phyloP scores from a whole-genome alignment of 2,329 filamentous ascomycete species.

The Ceratocystis harringtonii region DNA sequence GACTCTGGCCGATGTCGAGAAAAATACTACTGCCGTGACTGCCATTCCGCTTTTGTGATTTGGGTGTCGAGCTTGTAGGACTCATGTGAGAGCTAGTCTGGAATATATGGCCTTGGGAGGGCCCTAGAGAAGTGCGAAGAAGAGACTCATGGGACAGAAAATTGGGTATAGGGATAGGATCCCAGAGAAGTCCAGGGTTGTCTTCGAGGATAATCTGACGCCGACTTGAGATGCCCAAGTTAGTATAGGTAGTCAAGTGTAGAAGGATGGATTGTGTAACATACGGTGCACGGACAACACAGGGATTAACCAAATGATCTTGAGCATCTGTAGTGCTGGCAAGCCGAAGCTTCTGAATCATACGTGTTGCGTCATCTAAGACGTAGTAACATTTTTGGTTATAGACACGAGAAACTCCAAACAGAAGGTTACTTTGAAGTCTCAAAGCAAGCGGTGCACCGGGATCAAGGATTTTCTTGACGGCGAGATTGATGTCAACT shows the following conservation, averaged over 20 bases:
- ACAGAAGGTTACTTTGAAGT: conserved; percentile 76
- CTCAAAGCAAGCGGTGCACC: conserved; percentile 79
- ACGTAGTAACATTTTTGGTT: conserved; percentile 78
- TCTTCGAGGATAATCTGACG: conserved; percentile 65
- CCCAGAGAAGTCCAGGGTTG: conserved; percentile 65
- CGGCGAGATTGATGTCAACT: conserved; percentile 76
- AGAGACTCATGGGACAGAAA: conserved; percentile 22
- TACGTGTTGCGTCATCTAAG: conserved; percentile 58
- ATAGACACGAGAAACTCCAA: conserved; percentile 73
- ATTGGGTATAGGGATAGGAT: conserved; percentile 42
- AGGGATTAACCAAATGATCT: conserved; percentile 41
- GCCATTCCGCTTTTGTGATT: neutral
- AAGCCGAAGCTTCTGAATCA: conserved; percentile 29
- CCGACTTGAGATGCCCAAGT: conserved; percentile 34
- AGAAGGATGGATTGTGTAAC: conserved; percentile 21
- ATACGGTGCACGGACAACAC: conserved; percentile 59
- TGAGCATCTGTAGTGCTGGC: conserved; percentile 6
- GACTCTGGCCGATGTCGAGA: conserved; percentile 13
- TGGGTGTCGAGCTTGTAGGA: conserved; percentile 7
- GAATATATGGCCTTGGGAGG: neutral
- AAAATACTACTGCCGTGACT: conserved; percentile 10
- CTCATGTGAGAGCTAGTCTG: conserved; percentile 15
- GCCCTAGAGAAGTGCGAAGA: conserved; percentile 6
- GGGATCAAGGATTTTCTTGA: conserved; percentile 67
- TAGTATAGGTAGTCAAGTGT: neutral